phyloP scores from a whole-genome alignment of 192 early-diverging fungal species.

The Coemansia biformis region DNA sequence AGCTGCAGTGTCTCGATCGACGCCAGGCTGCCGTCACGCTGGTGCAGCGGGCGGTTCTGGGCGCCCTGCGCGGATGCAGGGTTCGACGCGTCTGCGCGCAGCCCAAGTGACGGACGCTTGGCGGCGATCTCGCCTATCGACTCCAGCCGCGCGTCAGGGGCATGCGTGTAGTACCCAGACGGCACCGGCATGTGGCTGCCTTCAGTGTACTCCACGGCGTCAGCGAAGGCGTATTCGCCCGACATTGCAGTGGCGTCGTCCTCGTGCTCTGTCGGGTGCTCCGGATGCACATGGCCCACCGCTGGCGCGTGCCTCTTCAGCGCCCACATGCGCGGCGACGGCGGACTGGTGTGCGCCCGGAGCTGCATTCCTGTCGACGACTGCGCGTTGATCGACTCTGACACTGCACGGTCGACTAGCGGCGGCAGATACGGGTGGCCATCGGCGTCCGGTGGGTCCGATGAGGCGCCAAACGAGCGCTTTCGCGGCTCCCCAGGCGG shows the following conservation, averaged over 20 bases:
- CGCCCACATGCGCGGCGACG: conserved; percentile 31
- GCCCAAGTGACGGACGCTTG: conserved; percentile 34
- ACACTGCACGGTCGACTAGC: conserved; percentile 29
- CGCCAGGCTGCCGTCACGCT: conserved; percentile 17
- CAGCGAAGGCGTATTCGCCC: conserved; percentile 19
- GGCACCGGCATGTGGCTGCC: conserved; percentile 10
- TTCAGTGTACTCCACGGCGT: conserved; percentile 8
- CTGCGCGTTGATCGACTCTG: conserved; percentile 25
- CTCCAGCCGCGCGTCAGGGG: conserved; percentile 31
- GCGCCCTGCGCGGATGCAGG: conserved; percentile 7
- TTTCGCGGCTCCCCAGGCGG: conserved; percentile 28
- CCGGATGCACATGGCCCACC: conserved; percentile 1
- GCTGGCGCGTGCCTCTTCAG: conserved; percentile 10
- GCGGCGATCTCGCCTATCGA: conserved; percentile 20
- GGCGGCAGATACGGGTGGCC: conserved; percentile 8
- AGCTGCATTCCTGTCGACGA: not conserved
- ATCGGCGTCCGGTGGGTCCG: conserved; percentile 19
- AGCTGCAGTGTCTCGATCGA: conserved; percentile 16
- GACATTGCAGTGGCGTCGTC: conserved; percentile 11
- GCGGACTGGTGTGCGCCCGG: conserved; percentile 42
- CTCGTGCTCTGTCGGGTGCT: conserved; percentile 21
- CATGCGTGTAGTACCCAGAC: conserved; percentile 25
- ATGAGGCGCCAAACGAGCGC: conserved; percentile 29
- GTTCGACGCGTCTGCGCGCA: conserved; percentile 22
- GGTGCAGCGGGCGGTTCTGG: conserved; percentile 2